Percentiles rank a stretch among this genome's conserved stretches.
phyloP scores from a whole-genome alignment of 257 asterid genomes.

The Solanum raphanifolium region DNA sequence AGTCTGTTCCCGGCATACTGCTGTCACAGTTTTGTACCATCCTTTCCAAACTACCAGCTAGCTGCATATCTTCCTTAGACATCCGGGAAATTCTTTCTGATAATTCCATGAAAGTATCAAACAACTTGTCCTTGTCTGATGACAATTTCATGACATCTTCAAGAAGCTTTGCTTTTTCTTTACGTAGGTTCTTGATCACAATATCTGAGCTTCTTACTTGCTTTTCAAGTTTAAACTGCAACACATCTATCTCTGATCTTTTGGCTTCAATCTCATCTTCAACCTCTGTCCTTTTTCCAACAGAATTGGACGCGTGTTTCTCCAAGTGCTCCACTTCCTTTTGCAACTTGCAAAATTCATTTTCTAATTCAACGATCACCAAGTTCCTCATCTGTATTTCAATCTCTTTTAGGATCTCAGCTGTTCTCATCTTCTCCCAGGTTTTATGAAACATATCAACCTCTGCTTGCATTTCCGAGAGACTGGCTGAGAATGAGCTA shows the following conservation, averaged over 20 bases:
- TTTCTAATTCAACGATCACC: slow-evolving; percentile 33
- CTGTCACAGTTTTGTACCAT: slow-evolving; percentile 29
- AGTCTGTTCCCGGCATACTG: neutral
- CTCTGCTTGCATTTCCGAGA: slow-evolving; percentile 55
- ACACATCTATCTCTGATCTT: slow-evolving; percentile 14
- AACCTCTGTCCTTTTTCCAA: slow-evolving; percentile 10
- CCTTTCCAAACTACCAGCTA: slow-evolving; percentile 39
- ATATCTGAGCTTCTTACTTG: slow-evolving; percentile 6
- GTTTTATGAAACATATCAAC: slow-evolving; percentile 30
- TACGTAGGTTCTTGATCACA: slow-evolving; percentile 14
- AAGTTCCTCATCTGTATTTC: slow-evolving; percentile 34
- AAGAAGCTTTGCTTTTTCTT: slow-evolving; percentile 9
- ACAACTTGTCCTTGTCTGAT: slow-evolving; percentile 29
- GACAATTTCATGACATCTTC: slow-evolving; percentile 14
- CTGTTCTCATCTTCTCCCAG: slow-evolving; percentile 49
- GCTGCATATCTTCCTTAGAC: slow-evolving; percentile 37
- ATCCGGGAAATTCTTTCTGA: slow-evolving; percentile 30
- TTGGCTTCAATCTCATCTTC: slow-evolving; percentile 19
- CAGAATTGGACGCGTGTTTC: neutral
- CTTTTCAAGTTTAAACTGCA: slow-evolving; percentile 5
- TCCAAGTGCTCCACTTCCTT: slow-evolving; percentile 23
- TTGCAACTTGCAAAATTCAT: slow-evolving; percentile 16
- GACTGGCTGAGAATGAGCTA: slow-evolving; percentile 38
- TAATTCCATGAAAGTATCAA: slow-evolving; percentile 19
- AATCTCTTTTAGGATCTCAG: slow-evolving; percentile 19